Base-by-base conservation (phyloP, 371 early-diverging fungal species). In the Sanchytrium tribonematis region DNA sequence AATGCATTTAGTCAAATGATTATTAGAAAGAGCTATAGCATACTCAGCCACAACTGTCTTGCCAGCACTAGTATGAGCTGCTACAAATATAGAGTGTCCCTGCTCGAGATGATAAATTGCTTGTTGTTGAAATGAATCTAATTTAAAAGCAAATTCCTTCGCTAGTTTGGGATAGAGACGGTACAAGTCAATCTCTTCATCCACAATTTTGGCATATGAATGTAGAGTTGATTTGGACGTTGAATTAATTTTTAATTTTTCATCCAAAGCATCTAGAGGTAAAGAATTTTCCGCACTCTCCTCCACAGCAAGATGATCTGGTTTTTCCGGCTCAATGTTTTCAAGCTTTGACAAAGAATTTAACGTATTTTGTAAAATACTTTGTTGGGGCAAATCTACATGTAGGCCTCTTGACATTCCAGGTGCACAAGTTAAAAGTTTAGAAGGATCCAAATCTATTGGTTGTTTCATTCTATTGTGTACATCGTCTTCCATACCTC, bases 21-120 rank as follows among this genome's bases (percentile, higher is more conserved):
- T 86, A 72, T 84, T 81, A 16, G 95, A 89, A 70, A 93, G 75
- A 0, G 93, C 89, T 69, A 97, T 91, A 0, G 98, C 98, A 76
- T 98, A 98, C 78, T 99, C 98, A 0, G 99, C 99, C 22, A 99
- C 97, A 0, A 93, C 96, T 0, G 99, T 99, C 79, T 99, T 99
- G 70, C 99, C 99, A 0, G 98, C 98, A 28, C 96, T 95, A 1
- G 99, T 99, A 72, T 99, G 99, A 0, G 99, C 99, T 1, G 99
- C 94, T 29, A 99, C 90, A 80, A 99, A 99, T 27, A 98, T 93
- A 17, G 86, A 89, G 70, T 96, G 91, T 28, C 90, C 89, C 71
- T 85, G 85, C 76, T 92, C 93, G 69, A 99, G 77, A 77, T 92
- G 91, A 76, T 93, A 96, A 0, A 98, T 90, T 0, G 97, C 93